phyloP scores from a whole-genome alignment of 2,329 filamentous ascomycete species.

The Chrysoporthe puriensis region DNA sequence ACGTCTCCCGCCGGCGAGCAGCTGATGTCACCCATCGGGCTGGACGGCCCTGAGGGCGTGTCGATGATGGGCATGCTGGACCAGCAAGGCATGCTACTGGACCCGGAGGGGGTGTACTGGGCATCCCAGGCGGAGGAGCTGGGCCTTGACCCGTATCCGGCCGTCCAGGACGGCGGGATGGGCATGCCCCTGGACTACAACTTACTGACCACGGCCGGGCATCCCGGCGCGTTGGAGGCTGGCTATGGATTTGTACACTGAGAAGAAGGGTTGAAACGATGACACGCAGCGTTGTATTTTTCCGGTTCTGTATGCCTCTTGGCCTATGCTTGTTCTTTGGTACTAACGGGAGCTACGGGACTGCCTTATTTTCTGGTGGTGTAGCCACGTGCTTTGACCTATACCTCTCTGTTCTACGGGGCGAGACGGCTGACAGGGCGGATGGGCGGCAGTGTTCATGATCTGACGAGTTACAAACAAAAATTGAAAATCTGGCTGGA shows the following conservation, averaged over 20 bases:
- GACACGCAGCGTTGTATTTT: conserved; percentile 5
- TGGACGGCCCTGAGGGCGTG: conserved; percentile 52
- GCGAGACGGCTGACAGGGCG: neutral
- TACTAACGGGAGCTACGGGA: conserved; percentile 17
- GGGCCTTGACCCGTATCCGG: conserved; percentile 33
- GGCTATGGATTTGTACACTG: conserved; percentile 49
- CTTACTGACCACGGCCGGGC: conserved; percentile 41
- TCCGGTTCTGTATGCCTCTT: neutral
- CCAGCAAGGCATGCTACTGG: conserved; percentile 56
- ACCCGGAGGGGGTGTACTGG: conserved; percentile 61
- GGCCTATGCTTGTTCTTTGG: neutral
- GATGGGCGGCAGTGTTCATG: conserved; percentile 1
- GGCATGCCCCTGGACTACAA: conserved; percentile 42
- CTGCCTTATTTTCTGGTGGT: conserved; percentile 2
- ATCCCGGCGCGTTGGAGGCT: conserved; percentile 39
- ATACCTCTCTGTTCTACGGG: conserved; percentile 14
- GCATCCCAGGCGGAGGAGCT: conserved; percentile 44
- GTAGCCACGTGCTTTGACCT: conserved; percentile 3
- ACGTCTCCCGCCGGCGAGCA: conserved; percentile 34
- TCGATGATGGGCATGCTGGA: conserved; percentile 58
- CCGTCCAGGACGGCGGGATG: conserved; percentile 41
- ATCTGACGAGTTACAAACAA: conserved; percentile 21
- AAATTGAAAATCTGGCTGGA: conserved; percentile 11
- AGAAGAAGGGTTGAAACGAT: conserved; percentile 25
- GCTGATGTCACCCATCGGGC: conserved; percentile 55